Conservation (phyloP, 2,329 filamentous ascomycete species). For the Stagonosporopsis tanaceti region DNA sequence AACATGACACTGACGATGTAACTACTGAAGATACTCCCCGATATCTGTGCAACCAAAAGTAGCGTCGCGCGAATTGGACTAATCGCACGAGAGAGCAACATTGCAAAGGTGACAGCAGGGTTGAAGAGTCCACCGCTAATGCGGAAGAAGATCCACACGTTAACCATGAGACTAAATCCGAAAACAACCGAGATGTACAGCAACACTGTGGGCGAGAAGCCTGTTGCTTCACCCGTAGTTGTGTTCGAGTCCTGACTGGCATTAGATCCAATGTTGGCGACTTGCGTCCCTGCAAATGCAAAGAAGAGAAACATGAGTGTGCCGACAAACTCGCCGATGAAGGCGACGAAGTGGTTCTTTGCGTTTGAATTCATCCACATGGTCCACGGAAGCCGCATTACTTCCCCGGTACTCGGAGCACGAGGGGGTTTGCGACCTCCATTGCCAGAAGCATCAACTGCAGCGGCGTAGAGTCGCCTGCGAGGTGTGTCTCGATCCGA, state of each 20-base stretch:
- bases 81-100: constrained; percentile 51
- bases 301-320: constrained; percentile 58
- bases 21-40: constrained; percentile 55
- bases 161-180: constrained; percentile 49
- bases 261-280: constrained; percentile 57
- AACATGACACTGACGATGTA: constrained; percentile 56
- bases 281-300: constrained; percentile 54
- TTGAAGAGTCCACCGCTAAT: constrained; percentile 46
- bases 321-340: constrained; percentile 57
- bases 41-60: constrained; percentile 55
- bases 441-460: constrained; percentile 11
- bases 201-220: constrained; percentile 29
- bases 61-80: constrained; percentile 53
- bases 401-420: constrained; percentile 48
- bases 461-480: constrained; percentile 17
- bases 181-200: constrained; percentile 51
- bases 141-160: constrained; percentile 52
- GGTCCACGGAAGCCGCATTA: constrained; percentile 44
- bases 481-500: constrained; percentile 33
- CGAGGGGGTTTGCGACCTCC: constrained; percentile 31
- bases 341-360: constrained; percentile 54
- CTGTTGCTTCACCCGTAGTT: constrained; percentile 45
- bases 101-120: constrained; percentile 46
- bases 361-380: constrained; percentile 49
- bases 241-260: constrained; percentile 49